Evolutionary conservation across 345 rosid genomes (phyloP), one percentile per base, ranked within the genome.

Genomic region (Citrus maxima): DNA sequence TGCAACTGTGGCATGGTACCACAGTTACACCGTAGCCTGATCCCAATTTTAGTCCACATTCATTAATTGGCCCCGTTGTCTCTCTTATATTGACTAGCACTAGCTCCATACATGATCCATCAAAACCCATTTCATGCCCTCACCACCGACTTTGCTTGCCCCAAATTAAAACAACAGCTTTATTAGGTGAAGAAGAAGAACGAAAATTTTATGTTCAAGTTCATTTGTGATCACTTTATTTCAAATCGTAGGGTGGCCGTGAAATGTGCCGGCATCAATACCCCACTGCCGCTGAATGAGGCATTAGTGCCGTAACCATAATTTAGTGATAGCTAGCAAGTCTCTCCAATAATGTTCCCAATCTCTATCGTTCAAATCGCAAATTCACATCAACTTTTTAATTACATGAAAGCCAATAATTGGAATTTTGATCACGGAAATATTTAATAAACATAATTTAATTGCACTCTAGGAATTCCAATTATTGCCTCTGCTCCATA

Each of bases 251-350:
- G 40, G 68, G 69, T 49, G 34, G 19, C n/a, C 69, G 49, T 10
- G 10, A 54, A 55, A 65, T 76, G 79, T 66, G 54, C 62, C 10
- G 35, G 79, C 65, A 76, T 67, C 73, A 55, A 55, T 76, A 24
- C 73, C 54, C 79, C 65, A 46, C 40, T 10, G 30, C 27, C 7
- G 16, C 37, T 30, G 7, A 18, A 5, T 4, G 25, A 21, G 70
- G 64, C 34, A 46, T 46, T 59, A 42, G 40, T 62, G 62, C 4
- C 21, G 1, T 51, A 64, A 49, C 21, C 30, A 74, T 62, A 14
- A 30, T 62, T 14, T 30, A 28, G 24, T n/a, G 34, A 12, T 14
- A 6, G 14, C 18, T 7, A 24, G 61, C 40, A 7, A 25, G 10
- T 78, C 24, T 62, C 32, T 27, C 49, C 55, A 24, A 77, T 67